Conservation (phyloP, 805 yeast species). For the Wickerhamomyces subpelliculosus region DNA sequence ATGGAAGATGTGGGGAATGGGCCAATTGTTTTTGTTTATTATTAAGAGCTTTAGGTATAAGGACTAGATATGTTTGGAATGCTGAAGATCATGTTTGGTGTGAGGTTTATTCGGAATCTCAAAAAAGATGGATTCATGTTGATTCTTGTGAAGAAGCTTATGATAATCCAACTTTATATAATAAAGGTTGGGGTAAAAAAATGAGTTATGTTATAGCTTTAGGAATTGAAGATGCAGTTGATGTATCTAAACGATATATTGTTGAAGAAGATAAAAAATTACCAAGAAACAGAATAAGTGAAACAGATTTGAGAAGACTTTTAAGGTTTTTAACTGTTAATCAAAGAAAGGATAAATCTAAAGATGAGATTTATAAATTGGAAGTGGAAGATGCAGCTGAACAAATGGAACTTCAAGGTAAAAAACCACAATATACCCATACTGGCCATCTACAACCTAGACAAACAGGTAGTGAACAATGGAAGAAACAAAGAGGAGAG, state of each 20-base stretch:
- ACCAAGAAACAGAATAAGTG: slow-evolving; percentile 40
- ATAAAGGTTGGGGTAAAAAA: slow-evolving; percentile 85
- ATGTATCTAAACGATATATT: slow-evolving; percentile 67
- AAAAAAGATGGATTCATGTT: slow-evolving; percentile 75
- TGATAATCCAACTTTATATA: slow-evolving; percentile 74
- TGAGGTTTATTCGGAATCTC: slow-evolving; percentile 62
- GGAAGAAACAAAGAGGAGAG: slow-evolving; percentile 81
- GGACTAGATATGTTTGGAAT: slow-evolving; percentile 77
- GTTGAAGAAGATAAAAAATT: slow-evolving; percentile 32
- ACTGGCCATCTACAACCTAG: slow-evolving; percentile 31
- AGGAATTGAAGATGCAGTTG: slow-evolving; percentile 52
- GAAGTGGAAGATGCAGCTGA: slow-evolving; percentile 32
- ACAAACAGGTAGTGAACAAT: slow-evolving; percentile 67
- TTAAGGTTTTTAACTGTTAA: slow-evolving; percentile 31
- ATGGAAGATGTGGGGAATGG: slow-evolving; percentile 96
- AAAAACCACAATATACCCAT: slow-evolving; percentile 4
- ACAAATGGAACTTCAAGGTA: slow-evolving; percentile 22
- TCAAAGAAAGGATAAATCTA: slow-evolving; percentile 23
- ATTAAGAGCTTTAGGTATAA: slow-evolving; percentile 56
- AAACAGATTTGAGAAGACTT: slow-evolving; percentile 28
- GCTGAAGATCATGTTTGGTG: slow-evolving; percentile 96
- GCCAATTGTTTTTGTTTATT: slow-evolving; percentile 74
- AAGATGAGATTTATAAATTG: slow-evolving; percentile 31
- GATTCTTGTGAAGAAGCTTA: slow-evolving; percentile 85
- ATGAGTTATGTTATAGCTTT: slow-evolving; percentile 86